Percentiles rank a stretch among this genome's conserved stretches.
phyloP scores from a whole-genome alignment of 129 eudicot species.

The Calendula officinalis region DNA sequence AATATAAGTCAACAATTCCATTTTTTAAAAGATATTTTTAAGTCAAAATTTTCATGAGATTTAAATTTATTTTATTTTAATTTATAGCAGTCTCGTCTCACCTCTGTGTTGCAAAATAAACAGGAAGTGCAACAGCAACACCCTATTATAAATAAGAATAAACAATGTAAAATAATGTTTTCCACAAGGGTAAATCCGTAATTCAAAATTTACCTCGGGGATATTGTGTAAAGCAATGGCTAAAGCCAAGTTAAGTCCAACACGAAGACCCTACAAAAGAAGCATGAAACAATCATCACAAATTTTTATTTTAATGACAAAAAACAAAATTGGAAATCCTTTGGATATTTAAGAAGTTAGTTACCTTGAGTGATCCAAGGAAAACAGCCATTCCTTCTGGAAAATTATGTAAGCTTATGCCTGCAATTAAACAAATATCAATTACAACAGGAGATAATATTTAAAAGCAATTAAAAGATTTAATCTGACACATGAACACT shows the following conservation, averaged over 20 bases:
- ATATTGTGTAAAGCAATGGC: constrained; percentile 98
- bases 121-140: constrained; percentile 99
- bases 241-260: constrained; percentile 92
- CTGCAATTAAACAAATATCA: constrained; percentile 35
- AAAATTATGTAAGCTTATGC: constrained; percentile 96
- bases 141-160: constrained; percentile 50
- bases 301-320: neutral
- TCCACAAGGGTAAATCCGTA: neutral
- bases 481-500: neutral
- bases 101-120: constrained; percentile 97
- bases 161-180: neutral
- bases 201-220: constrained; percentile 66
- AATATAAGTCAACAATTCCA: constrained; percentile 3
- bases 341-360: neutral
- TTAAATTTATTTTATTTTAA: neutral
- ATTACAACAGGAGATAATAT: constrained; percentile 3
- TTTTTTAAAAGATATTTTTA: neutral
- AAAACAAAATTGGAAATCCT: neutral
- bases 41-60: neutral
- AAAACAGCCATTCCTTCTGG: constrained; percentile 99
- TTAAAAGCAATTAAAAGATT: neutral
- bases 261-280: constrained; percentile 85
- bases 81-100: constrained; percentile 31
- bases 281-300: constrained; percentile 21
- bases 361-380: constrained; percentile 95